Conservation (phyloP, 2,329 filamentous ascomycete genomes). For the Penicillium psychrosexuale region DNA sequence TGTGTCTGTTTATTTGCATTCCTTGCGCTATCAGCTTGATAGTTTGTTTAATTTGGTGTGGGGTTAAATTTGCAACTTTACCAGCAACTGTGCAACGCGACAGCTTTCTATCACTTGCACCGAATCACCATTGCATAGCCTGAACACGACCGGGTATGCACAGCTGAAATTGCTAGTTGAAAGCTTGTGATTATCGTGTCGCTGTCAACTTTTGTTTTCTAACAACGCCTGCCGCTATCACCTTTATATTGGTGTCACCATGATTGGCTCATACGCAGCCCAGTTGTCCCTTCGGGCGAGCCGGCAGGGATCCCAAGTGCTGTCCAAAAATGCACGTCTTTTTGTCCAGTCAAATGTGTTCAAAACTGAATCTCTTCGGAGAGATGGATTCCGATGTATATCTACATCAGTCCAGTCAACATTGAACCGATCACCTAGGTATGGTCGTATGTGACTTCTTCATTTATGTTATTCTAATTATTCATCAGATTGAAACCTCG, state of each 20-base stretch:
- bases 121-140: background rate
- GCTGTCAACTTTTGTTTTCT: background rate
- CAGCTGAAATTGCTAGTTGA: background rate
- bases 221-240: background rate
- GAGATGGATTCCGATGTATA: slow-evolving; percentile 5
- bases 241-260: slow-evolving; percentile 11
- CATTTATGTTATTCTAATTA: background rate
- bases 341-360: slow-evolving; percentile 1
- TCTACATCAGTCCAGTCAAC: slow-evolving; percentile 8
- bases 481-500: slow-evolving; percentile 4
- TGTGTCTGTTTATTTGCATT: slow-evolving; percentile 3
- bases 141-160: background rate
- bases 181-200: background rate
- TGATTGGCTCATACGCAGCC: slow-evolving; percentile 12
- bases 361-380: background rate
- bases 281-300: slow-evolving; percentile 11
- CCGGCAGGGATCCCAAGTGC: slow-evolving; percentile 2
- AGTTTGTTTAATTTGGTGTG: background rate
- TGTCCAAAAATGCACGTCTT: slow-evolving; percentile 1
- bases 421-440: slow-evolving; percentile 11
- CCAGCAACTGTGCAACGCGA: background rate
- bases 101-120: background rate
- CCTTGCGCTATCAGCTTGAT: background rate
- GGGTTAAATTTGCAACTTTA: background rate
- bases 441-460: background rate